Evolutionary conservation across 2,329 filamentous ascomycete genomes (phyloP).

Genomic region (Botryotinia convoluta): DNA sequence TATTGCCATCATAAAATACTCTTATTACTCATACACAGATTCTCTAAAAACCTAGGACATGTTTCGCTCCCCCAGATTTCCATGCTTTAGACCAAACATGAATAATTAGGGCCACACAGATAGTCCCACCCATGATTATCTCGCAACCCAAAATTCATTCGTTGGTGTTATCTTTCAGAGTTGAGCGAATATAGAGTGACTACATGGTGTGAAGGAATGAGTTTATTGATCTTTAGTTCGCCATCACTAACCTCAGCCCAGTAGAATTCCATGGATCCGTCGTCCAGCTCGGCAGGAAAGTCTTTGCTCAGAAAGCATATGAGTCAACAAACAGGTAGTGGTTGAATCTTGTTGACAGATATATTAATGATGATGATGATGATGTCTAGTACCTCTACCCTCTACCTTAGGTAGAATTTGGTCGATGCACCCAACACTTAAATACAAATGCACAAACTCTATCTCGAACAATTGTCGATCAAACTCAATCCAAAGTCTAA

Average conservation of each 20-base stretch:
- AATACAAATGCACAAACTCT: not conserved
- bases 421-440: not conserved
- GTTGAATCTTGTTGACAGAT: not conserved
- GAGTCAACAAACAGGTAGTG: not conserved
- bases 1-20: not conserved
- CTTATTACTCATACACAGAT: not conserved
- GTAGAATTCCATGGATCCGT: not conserved
- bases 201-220: not conserved
- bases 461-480: not conserved
- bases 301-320: not conserved
- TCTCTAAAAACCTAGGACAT: not conserved
- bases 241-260: not conserved
- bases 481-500: not conserved
- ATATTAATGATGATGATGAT: not conserved
- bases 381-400: no score
- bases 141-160: not conserved
- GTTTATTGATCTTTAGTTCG: not conserved
- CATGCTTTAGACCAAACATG: not conserved
- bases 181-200: not conserved
- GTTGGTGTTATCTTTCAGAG: not conserved
- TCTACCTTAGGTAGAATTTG: not conserved
- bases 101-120: not conserved
- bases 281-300: not conserved
- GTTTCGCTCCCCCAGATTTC: not conserved
- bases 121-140: not conserved